Percentiles rank a stretch among this genome's conserved stretches.
phyloP scores from a whole-genome alignment of 2,329 filamentous ascomycete genomes.

The Gaeumannomyces tritici region DNA sequence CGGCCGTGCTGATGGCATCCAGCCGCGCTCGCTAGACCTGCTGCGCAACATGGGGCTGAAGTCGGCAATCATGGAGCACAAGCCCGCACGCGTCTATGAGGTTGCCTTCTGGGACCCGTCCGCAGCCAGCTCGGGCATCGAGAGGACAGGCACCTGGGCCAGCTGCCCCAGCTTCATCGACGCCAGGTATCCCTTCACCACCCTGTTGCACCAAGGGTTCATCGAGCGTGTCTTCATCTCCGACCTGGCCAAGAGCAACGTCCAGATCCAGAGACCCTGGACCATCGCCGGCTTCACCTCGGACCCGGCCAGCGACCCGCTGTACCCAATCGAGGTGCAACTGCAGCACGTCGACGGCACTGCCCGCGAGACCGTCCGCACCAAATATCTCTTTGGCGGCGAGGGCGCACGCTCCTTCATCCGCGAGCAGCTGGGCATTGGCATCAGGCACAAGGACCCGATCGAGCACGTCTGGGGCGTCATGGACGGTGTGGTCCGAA shows the following conservation, averaged over 20 bases:
- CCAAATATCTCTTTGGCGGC: slow-evolving; percentile 63
- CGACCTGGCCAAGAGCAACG: slow-evolving; percentile 53
- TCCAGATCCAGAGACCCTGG: slow-evolving; percentile 54
- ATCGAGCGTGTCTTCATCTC: slow-evolving; percentile 63
- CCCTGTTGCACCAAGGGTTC: slow-evolving; percentile 60
- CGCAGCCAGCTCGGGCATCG: slow-evolving; percentile 44
- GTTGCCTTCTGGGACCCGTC: slow-evolving; percentile 65
- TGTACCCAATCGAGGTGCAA: slow-evolving; percentile 73
- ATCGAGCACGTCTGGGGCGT: slow-evolving; percentile 68
- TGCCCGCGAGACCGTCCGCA: slow-evolving; percentile 52
- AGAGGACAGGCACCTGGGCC: slow-evolving; percentile 66
- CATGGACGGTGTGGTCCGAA: slow-evolving; percentile 63
- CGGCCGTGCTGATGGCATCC: slow-evolving; percentile 83
- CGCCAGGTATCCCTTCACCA: slow-evolving; percentile 61
- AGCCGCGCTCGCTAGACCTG: slow-evolving; percentile 79
- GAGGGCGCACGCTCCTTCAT: slow-evolving; percentile 62
- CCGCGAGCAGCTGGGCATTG: slow-evolving; percentile 56
- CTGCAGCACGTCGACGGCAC: slow-evolving; percentile 69
- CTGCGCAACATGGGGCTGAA: slow-evolving; percentile 86
- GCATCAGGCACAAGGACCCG: slow-evolving; percentile 61
- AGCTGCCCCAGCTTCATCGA: slow-evolving; percentile 80
- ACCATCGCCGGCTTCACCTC: slow-evolving; percentile 52
- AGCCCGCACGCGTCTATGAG: slow-evolving; percentile 78
- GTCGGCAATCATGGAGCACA: slow-evolving; percentile 75
- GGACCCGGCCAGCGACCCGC: slow-evolving; percentile 41